phyloP scores from a whole-genome alignment of 1,139 yeast genomes.

The Scheffersomyces segobiensis region DNA sequence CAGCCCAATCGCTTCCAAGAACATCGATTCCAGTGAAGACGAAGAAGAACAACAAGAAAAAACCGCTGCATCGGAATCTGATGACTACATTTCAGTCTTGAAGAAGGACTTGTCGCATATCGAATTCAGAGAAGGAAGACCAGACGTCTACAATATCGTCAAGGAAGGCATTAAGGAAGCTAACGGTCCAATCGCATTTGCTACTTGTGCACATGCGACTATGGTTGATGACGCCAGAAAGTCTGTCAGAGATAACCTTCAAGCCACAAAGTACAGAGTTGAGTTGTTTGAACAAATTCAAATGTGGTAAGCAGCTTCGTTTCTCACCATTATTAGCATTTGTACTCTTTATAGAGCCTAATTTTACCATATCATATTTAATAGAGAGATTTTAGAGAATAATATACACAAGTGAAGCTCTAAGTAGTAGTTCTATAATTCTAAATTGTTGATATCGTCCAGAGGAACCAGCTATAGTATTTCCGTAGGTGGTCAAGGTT shows the following conservation, averaged over 20 bases:
- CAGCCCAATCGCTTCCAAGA: conserved; percentile 12
- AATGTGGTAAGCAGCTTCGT: conserved; percentile 26
- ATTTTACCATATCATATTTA: background rate
- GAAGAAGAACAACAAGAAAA: conserved; percentile 13
- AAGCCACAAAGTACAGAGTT: conserved; percentile 29
- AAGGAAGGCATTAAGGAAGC: conserved; percentile 35
- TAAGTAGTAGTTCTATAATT: background rate
- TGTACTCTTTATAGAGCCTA: background rate
- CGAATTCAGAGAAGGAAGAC: conserved; percentile 49
- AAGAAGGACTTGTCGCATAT: conserved; percentile 30
- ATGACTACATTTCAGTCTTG: conserved; percentile 12
- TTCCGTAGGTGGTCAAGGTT: no score
- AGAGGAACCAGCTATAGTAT: no score
- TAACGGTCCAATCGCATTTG: conserved; percentile 35
- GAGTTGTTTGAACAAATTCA: conserved; percentile 46
- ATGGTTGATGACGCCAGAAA: conserved; percentile 42
- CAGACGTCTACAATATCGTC: conserved; percentile 39
- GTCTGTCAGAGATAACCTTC: conserved; percentile 30
- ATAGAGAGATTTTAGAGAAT: background rate
- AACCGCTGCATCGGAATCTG: conserved; percentile 12
- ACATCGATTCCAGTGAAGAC: conserved; percentile 2
- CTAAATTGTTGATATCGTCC: background rate
- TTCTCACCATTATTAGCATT: background rate
- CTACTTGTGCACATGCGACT: conserved; percentile 43
- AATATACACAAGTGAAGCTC: background rate